Base-by-base conservation (phyloP, 192 early-diverging fungal species). In the Phlyctochytrium planicorne region DNA sequence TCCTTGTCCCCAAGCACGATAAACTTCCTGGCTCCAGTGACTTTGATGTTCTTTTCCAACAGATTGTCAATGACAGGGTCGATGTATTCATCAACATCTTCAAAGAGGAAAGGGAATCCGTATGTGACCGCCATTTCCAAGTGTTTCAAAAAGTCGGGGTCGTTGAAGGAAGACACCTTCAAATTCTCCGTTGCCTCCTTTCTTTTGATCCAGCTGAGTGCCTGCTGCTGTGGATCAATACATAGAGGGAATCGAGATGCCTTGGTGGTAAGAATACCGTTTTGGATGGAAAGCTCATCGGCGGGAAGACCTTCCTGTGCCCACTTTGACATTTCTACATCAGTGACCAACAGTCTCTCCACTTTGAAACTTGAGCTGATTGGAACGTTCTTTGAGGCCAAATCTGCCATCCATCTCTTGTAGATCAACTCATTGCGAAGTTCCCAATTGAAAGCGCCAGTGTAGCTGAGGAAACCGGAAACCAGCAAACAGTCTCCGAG, bases 71-170 rank as follows among this genome's bases (percentile, higher is more conserved):
- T 86, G 1, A 86, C 84, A 0, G 84, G 84, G 69, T 86, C 84
- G 60, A 86, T 86, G 72, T 86, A 86, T 62, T 86, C 84, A 67
- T 86, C 84, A 2, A 86, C 84, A 60, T 86, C 84, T 71, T 86
- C 84, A 69, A 86, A 86, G 14, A 86, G 60, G 75, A 84, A 86
- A 29, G 84, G 84, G 61, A 86, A 86, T 27, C 84, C 84, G 63
- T 86, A 86, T 3, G 84, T 86, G 10, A 86, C 71, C 0, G 84
- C 82, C 84, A 86, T 86, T 72, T 86, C 84, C 62, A 86, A 60
- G 59, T 86, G 84, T 67, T 86, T 86, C 60, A 86, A 69, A 63
- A 86, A 86, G 53, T 86, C 84, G 1, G 84, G 82, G 68, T 86
- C 84, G 50, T 76, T 81, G 56, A 86, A 86, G 0, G 82, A 80